phyloP scores from a whole-genome alignment of 169 alveolate genomes.

The Eimeria falciformis region DNA sequence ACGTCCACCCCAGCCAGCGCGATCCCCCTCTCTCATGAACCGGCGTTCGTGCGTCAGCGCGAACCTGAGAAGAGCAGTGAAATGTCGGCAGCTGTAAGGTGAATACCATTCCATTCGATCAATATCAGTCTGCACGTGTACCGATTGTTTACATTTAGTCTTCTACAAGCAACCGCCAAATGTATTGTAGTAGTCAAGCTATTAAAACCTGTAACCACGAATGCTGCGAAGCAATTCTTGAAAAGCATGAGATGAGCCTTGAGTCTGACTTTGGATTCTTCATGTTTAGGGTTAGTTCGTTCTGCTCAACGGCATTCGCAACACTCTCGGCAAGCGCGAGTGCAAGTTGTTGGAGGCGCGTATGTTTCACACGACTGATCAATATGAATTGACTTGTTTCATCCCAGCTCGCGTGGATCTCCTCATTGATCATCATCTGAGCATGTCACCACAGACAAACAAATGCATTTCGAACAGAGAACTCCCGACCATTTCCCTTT shows the following conservation, averaged over 20 bases:
- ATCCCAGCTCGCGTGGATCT: slow-evolving; percentile 93
- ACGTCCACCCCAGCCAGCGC: slow-evolving; percentile 36
- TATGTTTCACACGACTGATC: slow-evolving; percentile 92
- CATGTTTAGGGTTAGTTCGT: slow-evolving; percentile 90
- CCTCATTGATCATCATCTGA: slow-evolving; percentile 92
- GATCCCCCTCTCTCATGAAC: slow-evolving; percentile 5
- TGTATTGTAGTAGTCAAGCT: not conserved
- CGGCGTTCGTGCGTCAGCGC: slow-evolving; percentile 48
- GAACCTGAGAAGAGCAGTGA: not conserved
- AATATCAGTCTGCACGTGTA: too few relatives aligned
- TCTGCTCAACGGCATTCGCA: slow-evolving; percentile 90
- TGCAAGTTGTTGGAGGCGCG: slow-evolving; percentile 91
- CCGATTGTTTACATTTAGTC: not conserved
- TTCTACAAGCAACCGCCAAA: not conserved
- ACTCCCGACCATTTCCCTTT: too few relatives aligned
- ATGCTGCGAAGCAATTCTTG: too few relatives aligned
- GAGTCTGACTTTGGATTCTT: slow-evolving; percentile 88
- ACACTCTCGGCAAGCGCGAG: slow-evolving; percentile 88
- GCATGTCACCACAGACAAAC: not conserved
- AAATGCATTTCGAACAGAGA: too few relatives aligned
- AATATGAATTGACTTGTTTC: slow-evolving; percentile 91
- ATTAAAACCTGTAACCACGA: too few relatives aligned
- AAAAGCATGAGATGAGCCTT: too few relatives aligned
- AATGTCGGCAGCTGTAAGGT: too few relatives aligned
- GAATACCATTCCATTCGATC: too few relatives aligned